Base-by-base conservation (phyloP, 192 early-diverging fungal genomes). In the Entophlyctis luteolus region DNA sequence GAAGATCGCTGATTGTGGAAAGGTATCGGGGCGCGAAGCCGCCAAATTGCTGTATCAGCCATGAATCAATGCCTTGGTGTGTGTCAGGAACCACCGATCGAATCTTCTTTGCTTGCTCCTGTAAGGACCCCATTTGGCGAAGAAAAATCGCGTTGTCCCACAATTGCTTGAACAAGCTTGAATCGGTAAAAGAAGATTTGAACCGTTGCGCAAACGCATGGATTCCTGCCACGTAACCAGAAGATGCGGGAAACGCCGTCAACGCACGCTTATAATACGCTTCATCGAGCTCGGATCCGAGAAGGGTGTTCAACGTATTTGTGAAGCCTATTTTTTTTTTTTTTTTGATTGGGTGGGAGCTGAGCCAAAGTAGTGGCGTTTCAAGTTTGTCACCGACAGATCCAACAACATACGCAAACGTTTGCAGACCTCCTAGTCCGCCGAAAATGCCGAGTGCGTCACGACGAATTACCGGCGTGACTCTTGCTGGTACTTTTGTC, bases 401-500 rank as follows among this genome's bases (percentile, higher is more conserved):
- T 8, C 10, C 50, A 8, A 52, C n/a, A 14, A 52, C 27, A 14
- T 22, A 18, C 8, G 12, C 50, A 14, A 52, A 23, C 27, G 10
- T 6, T 28, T 52, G 50, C 10, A 52, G 50, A 8, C 50, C 50
- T 18, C 6, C 50, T 22, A 8, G 6, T 6, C 39, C 50, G 50
- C 55, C 55, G 35, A 57, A 57, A 12, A 33, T 28, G 4, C 8
- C 33, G 5, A 5, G 8, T 4, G 18, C 47, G 18, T 62, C 60
- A 10, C 10, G 8, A 5, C 47, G 46, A 46, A 62, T 62, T 33
- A 56, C 18, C 22, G 60, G 46, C 60, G 60, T 14, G 10, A 62
- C 60, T 4, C 60, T 20, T 12, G 48, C 54, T 5, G 60, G 60
- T 14, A 62, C 45, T 33, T 62, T 62, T 4, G 54, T 59, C 14